Base-by-base conservation (phyloP, 306 rosid genomes). In the Trifolium repens region DNA sequence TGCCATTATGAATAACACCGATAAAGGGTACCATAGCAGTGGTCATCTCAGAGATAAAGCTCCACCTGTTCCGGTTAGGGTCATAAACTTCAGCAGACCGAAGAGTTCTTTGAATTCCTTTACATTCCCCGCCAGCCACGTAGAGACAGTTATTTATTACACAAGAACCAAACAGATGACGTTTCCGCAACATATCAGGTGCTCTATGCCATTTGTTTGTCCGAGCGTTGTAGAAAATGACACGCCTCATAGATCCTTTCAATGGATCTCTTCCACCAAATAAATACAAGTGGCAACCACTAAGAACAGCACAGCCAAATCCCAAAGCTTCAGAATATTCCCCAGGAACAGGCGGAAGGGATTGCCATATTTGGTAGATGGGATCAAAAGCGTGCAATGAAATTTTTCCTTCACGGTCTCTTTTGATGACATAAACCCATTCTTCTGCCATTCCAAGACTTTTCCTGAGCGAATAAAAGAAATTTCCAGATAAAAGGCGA, bases 401-500 rank as follows among this genome's bases (percentile, higher is more conserved):
- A 77, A 96, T 92, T 87, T 90, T 85, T 73, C 92, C 89, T 67
- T 96, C 99, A 9, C 99, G 97, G 42, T 96, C 99, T 81, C 99
- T 84, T 89, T 96, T 96, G 83, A 96, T 84, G 72, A 96, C 98
- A 76, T 96, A 92, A 54, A 92, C 98, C 99, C 99, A 96, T 79
- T 96, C 99, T 83, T 96, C 99, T 59, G 96, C 97, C 99, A 96
- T 96, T 70, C 99, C 97, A 67, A 96, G 98, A 78, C 96, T 96
- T 87, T 79, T 92, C 83, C 99, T 85, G 49, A 86, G 98, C 19
- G 99, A 96, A 80, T 96, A 96, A 76, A 88, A 96, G 88, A 87
- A 96, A 84, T 96, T 96, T 67, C 98, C 99, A 72, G 91, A 90
- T 24, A 96, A 83, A 72, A 96, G 99, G 60, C 91, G 91, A 60